phyloP scores from a whole-genome alignment of 345 rosid species.

The Aquilaria sinensis region DNA sequence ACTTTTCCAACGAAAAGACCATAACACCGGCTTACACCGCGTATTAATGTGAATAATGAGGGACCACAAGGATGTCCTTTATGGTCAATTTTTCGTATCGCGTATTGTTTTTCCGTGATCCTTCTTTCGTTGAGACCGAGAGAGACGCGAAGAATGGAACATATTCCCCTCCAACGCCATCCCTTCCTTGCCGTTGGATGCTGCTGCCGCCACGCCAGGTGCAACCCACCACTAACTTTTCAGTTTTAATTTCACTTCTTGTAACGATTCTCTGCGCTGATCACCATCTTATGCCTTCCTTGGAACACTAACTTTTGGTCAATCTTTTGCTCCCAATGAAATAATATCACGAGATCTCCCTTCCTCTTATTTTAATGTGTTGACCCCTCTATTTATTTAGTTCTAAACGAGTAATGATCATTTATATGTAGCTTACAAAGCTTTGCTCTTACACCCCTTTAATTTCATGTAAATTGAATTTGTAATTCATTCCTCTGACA shows the following conservation, averaged over 20 bases:
- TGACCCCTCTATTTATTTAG: no score
- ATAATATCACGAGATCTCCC: no score
- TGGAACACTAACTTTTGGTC: no score
- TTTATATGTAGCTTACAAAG: no score
- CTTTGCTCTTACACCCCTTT: no score
- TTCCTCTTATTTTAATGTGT: no score
- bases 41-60: neutral
- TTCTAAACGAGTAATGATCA: no score
- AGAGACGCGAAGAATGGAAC: conserved; percentile 8
- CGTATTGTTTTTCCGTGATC: neutral
- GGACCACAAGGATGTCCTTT: conserved; percentile 11
- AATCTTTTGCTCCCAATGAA: no score
- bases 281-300: no score
- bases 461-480: no score
- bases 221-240: neutral
- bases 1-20: conserved; percentile 13
- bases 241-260: conserved; percentile 1
- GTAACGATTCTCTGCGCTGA: no score
- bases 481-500: no score
- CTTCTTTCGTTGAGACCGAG: conserved; percentile 28
- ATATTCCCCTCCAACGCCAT: conserved; percentile 17
- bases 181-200: conserved; percentile 11
- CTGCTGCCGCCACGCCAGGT: neutral
- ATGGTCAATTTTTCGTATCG: conserved; percentile 6
- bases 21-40: conserved; percentile 5